Percentiles rank a stretch among this genome's conserved stretches.
phyloP scores from a whole-genome alignment of 169 alveolate genomes.

The Plasmodium ovale region DNA sequence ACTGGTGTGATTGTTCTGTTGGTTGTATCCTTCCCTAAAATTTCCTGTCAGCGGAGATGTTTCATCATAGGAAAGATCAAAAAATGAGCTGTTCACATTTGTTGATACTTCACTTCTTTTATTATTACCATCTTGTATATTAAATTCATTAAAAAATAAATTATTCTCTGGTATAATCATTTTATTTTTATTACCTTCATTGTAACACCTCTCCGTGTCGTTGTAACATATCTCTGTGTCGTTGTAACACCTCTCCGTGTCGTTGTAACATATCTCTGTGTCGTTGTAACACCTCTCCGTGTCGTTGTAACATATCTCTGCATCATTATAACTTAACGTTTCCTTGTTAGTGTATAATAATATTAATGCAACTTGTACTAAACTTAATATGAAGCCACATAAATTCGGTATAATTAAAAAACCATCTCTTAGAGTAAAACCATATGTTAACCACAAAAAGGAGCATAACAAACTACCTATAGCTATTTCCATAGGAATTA shows the following conservation, averaged over 20 bases:
- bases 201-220: too few relatives aligned
- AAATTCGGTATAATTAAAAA: slow-evolving; percentile 82
- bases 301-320: background rate
- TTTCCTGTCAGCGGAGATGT: slow-evolving; percentile 54
- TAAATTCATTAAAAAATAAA: slow-evolving; percentile 29
- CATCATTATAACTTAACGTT: background rate
- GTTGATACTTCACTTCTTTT: slow-evolving; percentile 22
- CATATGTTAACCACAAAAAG: slow-evolving; percentile 83
- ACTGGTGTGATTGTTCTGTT: background rate
- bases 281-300: background rate
- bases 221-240: background rate
- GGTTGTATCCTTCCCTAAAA: background rate
- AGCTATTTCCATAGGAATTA: slow-evolving; percentile 83
- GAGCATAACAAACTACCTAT: slow-evolving; percentile 82
- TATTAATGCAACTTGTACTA: slow-evolving; percentile 32
- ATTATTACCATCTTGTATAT: slow-evolving; percentile 13
- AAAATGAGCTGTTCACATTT: background rate
- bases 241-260: slow-evolving; percentile 2
- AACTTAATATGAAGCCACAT: slow-evolving; percentile 75
- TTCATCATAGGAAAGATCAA: slow-evolving; percentile 49
- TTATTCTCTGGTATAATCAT: slow-evolving; percentile 13
- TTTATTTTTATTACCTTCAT: slow-evolving; percentile 2
- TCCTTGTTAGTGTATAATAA: slow-evolving; percentile 51
- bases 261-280: slow-evolving; percentile 29
- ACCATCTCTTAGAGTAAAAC: slow-evolving; percentile 83